A percentile compares a stretch with the other conserved stretches of the same genome.
These are phyloP conservation scores for Carex cristatella DNA, from an alignment of 176 grass and related monocot genomes.

Conservation along the genomic window DNA sequence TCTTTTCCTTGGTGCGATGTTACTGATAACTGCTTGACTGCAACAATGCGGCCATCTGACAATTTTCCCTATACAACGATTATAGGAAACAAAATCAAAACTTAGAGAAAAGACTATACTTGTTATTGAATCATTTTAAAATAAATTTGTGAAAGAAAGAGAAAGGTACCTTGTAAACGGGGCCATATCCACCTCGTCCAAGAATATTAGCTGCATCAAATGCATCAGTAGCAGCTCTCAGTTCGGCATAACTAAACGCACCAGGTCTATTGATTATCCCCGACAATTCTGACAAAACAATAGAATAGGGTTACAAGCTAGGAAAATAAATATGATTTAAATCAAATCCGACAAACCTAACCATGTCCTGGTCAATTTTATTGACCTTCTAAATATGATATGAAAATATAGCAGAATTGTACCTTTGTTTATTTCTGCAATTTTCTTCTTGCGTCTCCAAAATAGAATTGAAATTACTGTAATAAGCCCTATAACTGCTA, in stretches of 20 bases:
- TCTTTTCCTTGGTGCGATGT: slow-evolving; percentile 40
- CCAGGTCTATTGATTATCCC: slow-evolving; percentile 46
- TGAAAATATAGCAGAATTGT: slow-evolving; percentile 12
- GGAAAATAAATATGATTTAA: background rate
- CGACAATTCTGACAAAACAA: slow-evolving; percentile 46
- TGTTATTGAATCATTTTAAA: background rate
- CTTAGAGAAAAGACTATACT: background rate
- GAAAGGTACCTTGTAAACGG: slow-evolving; percentile 55
- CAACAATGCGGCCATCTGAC: slow-evolving; percentile 32
- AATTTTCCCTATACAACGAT: slow-evolving; percentile 30
- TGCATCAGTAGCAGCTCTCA: slow-evolving; percentile 58
- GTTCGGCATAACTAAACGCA: slow-evolving; percentile 60
- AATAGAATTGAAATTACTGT: slow-evolving; percentile 32
- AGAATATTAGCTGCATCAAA: slow-evolving; percentile 63
- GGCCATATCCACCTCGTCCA: slow-evolving; percentile 79
- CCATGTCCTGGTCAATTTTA: background rate
- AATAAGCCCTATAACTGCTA: slow-evolving; percentile 33
- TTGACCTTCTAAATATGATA: background rate
- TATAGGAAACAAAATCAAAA: background rate
- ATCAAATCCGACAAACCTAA: background rate
- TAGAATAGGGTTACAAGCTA: background rate
- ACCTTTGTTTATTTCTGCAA: slow-evolving; percentile 41
- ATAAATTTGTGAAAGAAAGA: background rate
- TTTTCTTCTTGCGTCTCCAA: slow-evolving; percentile 56
- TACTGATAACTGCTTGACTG: slow-evolving; percentile 37